Evolutionary conservation across 441 rosid species (phyloP), one percentile per base, ranked within the genome.

Genomic region (Adansonia gregorii): DNA sequence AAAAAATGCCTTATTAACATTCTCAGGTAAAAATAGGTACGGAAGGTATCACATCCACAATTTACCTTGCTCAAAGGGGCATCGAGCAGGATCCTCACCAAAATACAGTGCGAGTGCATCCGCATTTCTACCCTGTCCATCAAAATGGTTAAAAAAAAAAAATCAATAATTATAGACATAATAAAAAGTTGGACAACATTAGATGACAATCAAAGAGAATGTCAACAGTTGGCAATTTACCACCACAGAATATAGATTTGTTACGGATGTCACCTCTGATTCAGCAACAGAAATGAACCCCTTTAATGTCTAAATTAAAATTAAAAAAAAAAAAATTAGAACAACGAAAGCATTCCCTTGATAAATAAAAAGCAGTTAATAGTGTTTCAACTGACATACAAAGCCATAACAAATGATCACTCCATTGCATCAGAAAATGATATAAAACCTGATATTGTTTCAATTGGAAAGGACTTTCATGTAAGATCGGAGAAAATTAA

Each of bases 61-160:
- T 79, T 67, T 86, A 93, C 98, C 99, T 94, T 96, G 99, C 86
- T 96, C 99, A 88, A 94, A 94, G 0, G 97, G 99, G 84, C 90
- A 94, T 31, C 93, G 92, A 35, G 90, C 92, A 22, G 98, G 99
- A 90, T 94, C 99, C 89, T 96, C 99, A 15, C 95, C 93, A 79
- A 96, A 96, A 77, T 96, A 96, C 71, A 87, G 83, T 11, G 94
- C 98, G 82, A 96, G 98, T 74, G 94, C 95, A 89, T 96, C 97
- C 43, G 99, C 99, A 86, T 94, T 94, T 81, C 91, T 92, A 79
- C 98, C 98, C 99, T 96, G 92, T 77, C 79, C 82, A 81, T 78
- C 77, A 75, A 54, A 73, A 52, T 8, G 41, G 43, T 22, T 3
- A 24, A 27, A 51, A 66, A 71, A 52, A 12, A 12, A 1, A 64